These are phyloP conservation scores for Chimonanthus praecox DNA, from an alignment of 164 flowering plant species.

Conservation along the genomic window DNA sequence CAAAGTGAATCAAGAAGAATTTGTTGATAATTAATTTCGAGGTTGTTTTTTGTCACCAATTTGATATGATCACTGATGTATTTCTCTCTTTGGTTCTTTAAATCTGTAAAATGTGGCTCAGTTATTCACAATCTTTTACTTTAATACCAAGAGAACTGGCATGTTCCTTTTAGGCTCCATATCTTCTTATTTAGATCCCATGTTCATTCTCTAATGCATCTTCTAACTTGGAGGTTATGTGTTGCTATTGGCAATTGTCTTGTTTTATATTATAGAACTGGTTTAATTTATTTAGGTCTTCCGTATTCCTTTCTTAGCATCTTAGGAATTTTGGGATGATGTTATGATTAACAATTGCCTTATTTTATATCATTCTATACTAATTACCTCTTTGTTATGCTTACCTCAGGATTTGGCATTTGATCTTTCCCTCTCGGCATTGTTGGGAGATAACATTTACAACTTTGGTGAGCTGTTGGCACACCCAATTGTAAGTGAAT, in stretches of 20 bases:
- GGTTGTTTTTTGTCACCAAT: no score
- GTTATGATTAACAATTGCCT: neutral
- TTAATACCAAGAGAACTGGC: neutral
- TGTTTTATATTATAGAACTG: no score
- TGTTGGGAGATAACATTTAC: constrained; percentile 91
- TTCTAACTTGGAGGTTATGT: no score
- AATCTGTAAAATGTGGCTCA: neutral
- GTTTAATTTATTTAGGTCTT: neutral
- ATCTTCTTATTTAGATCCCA: no score
- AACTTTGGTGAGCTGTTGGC: constrained; percentile 95
- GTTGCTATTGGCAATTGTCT: no score
- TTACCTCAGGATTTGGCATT: constrained; percentile 81
- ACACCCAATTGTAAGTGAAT: constrained; percentile 78
- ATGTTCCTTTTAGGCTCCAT: no score
- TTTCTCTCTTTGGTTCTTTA: neutral
- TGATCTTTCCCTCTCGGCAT: constrained; percentile 89
- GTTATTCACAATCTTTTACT: neutral
- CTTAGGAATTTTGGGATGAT: neutral
- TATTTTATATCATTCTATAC: neutral
- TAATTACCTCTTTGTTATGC: neutral
- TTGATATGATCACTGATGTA: no score
- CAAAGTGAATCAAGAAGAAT: no score
- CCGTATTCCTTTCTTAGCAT: neutral
- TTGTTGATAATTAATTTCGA: no score
- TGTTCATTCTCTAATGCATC: no score